Conservation (phyloP, 1,284 basidiomycete species). For the Heterobasidion annosum region DNA sequence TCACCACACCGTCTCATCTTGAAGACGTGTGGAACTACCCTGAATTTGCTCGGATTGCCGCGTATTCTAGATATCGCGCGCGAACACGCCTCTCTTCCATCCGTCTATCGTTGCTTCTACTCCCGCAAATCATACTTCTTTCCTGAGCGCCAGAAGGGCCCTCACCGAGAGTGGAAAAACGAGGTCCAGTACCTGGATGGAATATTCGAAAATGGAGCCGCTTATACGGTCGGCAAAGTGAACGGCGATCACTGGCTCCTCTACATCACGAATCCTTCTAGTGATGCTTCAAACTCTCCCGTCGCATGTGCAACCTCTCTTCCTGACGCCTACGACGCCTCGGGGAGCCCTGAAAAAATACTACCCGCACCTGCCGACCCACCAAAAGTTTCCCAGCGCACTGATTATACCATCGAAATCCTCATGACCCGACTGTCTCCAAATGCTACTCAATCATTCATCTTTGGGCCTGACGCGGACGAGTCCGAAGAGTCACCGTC, state of each 20-base stretch:
- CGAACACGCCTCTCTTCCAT: constrained; percentile 64
- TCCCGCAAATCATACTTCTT: constrained; percentile 99
- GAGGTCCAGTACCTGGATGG: constrained; percentile 91
- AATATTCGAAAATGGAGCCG: constrained; percentile 82
- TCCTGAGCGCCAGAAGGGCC: constrained; percentile 90
- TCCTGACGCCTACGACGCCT: constrained; percentile 7
- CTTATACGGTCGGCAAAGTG: constrained; percentile 96
- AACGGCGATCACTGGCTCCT: constrained; percentile 99
- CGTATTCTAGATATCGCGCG: constrained; percentile 88
- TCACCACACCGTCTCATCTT: constrained; percentile 95
- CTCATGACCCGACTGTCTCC: constrained; percentile 94
- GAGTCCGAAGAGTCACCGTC: constrained; percentile 36
- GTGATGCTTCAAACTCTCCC: constrained; percentile 23
- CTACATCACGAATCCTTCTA: constrained; percentile 72
- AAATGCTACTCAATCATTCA: constrained; percentile 72
- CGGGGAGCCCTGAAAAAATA: constrained; percentile 4
- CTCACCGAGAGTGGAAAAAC: constrained; percentile 91
- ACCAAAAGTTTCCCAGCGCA: constrained; percentile 20
- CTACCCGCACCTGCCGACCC: constrained; percentile 16
- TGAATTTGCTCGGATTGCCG: constrained; percentile 91
- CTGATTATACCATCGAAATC: constrained; percentile 95
- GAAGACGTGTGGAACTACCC: constrained; percentile 98
- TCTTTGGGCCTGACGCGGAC: constrained; percentile 34
- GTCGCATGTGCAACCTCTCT: constrained; percentile 6
- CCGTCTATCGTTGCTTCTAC: constrained; percentile 90